Percentiles rank a stretch among this genome's conserved stretches.
Evolutionary conservation across 106 monocot species (phyloP).

Genomic region (Dendrobium officinale): DNA sequence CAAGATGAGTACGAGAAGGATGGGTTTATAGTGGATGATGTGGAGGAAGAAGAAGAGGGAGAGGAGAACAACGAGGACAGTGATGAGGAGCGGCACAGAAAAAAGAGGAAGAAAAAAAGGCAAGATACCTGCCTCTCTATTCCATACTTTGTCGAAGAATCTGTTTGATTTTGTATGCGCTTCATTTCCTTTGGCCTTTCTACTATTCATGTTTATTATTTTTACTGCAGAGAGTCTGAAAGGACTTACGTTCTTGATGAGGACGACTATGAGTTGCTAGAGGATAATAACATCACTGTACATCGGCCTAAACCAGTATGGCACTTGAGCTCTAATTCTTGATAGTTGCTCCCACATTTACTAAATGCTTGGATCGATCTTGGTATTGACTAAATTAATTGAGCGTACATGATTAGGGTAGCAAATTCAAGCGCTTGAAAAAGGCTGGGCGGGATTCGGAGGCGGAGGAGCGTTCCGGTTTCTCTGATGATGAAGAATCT

Average conservation of each 20-base stretch:
- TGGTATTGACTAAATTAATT: constrained; percentile 1
- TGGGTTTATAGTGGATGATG: constrained; percentile 94
- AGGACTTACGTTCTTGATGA: constrained; percentile 82
- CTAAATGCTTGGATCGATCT: background rate
- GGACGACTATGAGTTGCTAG: constrained; percentile 90
- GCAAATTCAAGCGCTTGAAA: constrained; percentile 84
- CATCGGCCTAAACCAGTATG: constrained; percentile 67
- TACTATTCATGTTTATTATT: constrained; percentile 3
- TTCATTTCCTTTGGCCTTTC: background rate
- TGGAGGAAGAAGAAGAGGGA: constrained; percentile 75
- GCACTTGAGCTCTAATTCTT: background rate
- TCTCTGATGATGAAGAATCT: constrained; percentile 84
- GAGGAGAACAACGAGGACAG: constrained; percentile 45
- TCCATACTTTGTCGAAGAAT: background rate
- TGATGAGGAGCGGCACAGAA: constrained; percentile 67
- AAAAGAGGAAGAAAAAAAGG: constrained; percentile 82
- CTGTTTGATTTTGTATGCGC: constrained; percentile 1
- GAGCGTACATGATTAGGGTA: constrained; percentile 33
- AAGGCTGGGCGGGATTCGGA: constrained; percentile 72
- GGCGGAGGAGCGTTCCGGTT: constrained; percentile 50
- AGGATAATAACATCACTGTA: constrained; percentile 89
- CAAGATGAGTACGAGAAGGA: constrained; percentile 95
- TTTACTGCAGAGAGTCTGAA: constrained; percentile 58
- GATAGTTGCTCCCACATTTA: background rate
- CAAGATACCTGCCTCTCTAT: background rate